phyloP scores from a whole-genome alignment of 805 yeast genomes.

The Candida chilensis region DNA sequence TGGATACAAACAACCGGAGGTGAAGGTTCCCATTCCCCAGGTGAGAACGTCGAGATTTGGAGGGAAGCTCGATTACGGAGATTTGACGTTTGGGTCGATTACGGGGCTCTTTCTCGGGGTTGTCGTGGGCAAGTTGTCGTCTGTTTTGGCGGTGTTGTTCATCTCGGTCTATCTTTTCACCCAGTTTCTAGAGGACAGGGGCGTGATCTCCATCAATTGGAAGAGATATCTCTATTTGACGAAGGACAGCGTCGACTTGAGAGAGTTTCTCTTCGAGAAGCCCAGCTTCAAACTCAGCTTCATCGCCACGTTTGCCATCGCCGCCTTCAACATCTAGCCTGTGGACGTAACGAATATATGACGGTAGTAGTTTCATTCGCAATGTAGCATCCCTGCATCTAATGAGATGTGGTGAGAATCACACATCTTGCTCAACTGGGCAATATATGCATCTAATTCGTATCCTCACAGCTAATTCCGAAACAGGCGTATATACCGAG shows the following conservation, averaged over 20 bases:
- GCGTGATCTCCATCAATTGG: slow-evolving; percentile 40
- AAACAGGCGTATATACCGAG: too few relatives aligned
- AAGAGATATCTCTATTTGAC: slow-evolving; percentile 21
- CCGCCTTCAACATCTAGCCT: slow-evolving; percentile 42
- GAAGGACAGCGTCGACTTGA: slow-evolving; percentile 29
- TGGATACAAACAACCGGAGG: too few relatives aligned
- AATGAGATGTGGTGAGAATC: too few relatives aligned
- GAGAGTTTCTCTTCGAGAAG: slow-evolving; percentile 43
- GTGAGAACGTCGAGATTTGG: slow-evolving; percentile 24
- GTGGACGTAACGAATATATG: too few relatives aligned
- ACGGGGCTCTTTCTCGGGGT: slow-evolving; percentile 52
- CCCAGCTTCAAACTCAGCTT: slow-evolving; percentile 57
- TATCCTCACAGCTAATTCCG: too few relatives aligned
- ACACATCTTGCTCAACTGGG: too few relatives aligned
- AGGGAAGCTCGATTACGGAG: slow-evolving; percentile 49
- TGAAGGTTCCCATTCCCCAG: too few relatives aligned
- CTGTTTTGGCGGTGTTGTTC: slow-evolving; percentile 39
- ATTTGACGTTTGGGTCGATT: slow-evolving; percentile 55
- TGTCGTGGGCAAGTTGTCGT: slow-evolving; percentile 50
- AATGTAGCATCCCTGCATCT: too few relatives aligned
- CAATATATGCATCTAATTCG: too few relatives aligned
- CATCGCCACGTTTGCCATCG: slow-evolving; percentile 42
- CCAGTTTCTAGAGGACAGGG: slow-evolving; percentile 50
- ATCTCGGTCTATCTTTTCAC: slow-evolving; percentile 27
- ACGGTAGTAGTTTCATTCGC: too few relatives aligned